Evolutionary conservation across 2,329 filamentous ascomycete species (phyloP).

Genomic region (Metarhizium humberi): DNA sequence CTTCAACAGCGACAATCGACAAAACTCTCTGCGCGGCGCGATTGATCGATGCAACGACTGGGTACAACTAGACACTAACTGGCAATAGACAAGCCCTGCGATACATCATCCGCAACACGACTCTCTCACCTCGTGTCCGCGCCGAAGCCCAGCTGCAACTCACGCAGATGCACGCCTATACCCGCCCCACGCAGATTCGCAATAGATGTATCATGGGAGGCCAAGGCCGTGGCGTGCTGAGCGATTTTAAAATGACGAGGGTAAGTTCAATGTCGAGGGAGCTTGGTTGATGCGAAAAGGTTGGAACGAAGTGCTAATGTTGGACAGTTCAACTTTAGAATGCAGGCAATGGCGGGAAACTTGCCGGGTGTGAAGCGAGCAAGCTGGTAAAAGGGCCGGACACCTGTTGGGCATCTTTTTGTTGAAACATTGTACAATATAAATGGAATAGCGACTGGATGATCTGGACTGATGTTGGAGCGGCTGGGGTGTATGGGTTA

Average conservation of each 20-base stretch:
- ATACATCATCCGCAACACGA: constrained; percentile 90
- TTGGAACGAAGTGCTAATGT: constrained; percentile 14
- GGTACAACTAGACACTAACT: background rate
- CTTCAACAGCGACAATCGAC: background rate
- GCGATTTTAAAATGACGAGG: constrained; percentile 85
- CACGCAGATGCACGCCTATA: constrained; percentile 93
- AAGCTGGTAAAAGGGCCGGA: constrained; percentile 61
- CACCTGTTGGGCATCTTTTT: too few relatives aligned
- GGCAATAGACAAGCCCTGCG: constrained; percentile 71
- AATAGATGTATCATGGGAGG: constrained; percentile 90
- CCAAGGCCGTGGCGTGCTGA: constrained; percentile 81
- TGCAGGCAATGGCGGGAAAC: constrained; percentile 77
- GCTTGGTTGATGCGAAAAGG: background rate
- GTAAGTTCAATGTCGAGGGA: constrained; percentile 44
- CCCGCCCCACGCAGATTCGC: constrained; percentile 82
- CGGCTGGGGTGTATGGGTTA: background rate
- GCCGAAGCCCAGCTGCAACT: constrained; percentile 90
- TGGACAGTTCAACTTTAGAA: constrained; percentile 77
- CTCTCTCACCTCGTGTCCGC: constrained; percentile 69
- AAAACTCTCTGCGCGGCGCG: background rate
- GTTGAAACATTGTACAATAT: background rate
- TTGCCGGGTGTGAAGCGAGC: constrained; percentile 92
- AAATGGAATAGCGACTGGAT: background rate
- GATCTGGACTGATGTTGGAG: too few relatives aligned
- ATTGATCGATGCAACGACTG: background rate